These are phyloP conservation scores for Megacollybia marginata DNA, from an alignment of 768 basidiomycete genomes.

Conservation along the genomic window DNA sequence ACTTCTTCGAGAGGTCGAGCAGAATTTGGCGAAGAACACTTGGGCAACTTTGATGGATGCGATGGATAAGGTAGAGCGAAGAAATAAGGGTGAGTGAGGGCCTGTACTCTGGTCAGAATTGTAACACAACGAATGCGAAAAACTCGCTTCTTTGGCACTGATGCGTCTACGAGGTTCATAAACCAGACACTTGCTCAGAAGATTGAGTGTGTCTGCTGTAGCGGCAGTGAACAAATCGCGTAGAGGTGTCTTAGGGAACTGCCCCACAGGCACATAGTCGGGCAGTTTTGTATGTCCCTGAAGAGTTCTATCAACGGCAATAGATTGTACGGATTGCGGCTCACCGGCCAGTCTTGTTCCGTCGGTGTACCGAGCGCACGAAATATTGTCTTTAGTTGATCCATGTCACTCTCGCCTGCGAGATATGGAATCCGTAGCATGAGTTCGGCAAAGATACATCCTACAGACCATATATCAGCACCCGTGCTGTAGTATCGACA, in stretches of 20 bases:
- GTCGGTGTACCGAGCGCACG: conserved; percentile 93
- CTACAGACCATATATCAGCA: conserved; percentile 96
- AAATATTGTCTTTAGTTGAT: conserved; percentile 92
- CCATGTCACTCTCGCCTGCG: conserved; percentile 93
- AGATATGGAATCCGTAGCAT: conserved; percentile 95
- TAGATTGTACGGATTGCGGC: conserved; percentile 15
- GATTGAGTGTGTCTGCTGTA: conserved; percentile 74
- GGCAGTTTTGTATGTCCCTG: conserved; percentile 89
- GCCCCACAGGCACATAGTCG: conserved; percentile 81
- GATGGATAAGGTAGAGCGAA: conserved; percentile 80
- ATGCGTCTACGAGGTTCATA: conserved; percentile 86
- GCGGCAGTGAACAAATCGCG: conserved; percentile 90
- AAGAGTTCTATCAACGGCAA: neutral
- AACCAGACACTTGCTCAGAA: conserved; percentile 70
- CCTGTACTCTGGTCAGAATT: conserved; percentile 34
- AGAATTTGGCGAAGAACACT: conserved; percentile 41
- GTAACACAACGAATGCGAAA: neutral
- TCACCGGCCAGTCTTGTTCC: conserved; percentile 95
- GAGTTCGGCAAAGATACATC: conserved; percentile 95
- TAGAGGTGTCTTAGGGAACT: conserved; percentile 76
- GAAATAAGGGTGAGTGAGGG: conserved; percentile 85
- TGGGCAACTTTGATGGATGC: conserved; percentile 83
- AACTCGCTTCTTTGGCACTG: conserved; percentile 61
- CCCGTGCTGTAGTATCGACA: conserved; percentile 85
- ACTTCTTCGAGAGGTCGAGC: conserved; percentile 67